Evolutionary conservation across 2,329 filamentous ascomycete species (phyloP).

Genomic region (Alternaria hordeiaustralica): DNA sequence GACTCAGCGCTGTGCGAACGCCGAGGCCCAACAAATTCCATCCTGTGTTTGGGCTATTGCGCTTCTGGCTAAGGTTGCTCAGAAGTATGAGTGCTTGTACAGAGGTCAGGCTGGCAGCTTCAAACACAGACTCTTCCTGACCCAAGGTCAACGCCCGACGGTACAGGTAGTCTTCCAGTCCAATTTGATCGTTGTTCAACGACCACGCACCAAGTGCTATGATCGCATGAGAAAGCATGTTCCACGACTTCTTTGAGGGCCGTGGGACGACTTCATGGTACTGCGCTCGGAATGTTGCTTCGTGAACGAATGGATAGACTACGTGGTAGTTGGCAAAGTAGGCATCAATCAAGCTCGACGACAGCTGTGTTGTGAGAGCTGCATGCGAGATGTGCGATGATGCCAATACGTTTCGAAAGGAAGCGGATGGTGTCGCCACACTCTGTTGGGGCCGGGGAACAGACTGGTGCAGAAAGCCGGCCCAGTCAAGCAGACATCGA

Average conservation of each 20-base stretch:
- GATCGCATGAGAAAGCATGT: conserved; percentile 34
- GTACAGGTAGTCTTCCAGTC: conserved; percentile 33
- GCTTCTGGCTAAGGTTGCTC: conserved; percentile 33
- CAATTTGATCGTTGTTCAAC: conserved; percentile 29
- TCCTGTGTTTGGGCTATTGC: conserved; percentile 33
- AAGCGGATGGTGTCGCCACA: conserved; percentile 12
- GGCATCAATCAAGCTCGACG: conserved; percentile 29
- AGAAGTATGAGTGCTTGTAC: conserved; percentile 33
- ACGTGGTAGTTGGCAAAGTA: conserved; percentile 35
- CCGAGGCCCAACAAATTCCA: conserved; percentile 35
- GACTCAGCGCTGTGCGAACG: conserved; percentile 31
- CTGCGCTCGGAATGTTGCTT: conserved; percentile 35
- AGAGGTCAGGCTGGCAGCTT: conserved; percentile 30
- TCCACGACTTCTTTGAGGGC: conserved; percentile 28
- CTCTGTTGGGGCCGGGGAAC: conserved; percentile 16
- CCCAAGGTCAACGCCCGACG: conserved; percentile 31
- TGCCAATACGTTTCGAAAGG: conserved; percentile 21
- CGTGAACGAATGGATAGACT: conserved; percentile 34
- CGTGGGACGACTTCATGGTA: conserved; percentile 34
- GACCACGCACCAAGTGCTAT: conserved; percentile 33
- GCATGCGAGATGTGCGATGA: conserved; percentile 32
- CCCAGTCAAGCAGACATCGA: conserved; percentile 35
- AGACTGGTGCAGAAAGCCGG: conserved; percentile 34
- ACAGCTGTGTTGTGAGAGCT: conserved; percentile 27
- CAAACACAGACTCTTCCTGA: conserved; percentile 35